These are phyloP conservation scores for Diplotaxis tenuifolia DNA, from an alignment of 345 rosid species.

Conservation along the genomic window DNA sequence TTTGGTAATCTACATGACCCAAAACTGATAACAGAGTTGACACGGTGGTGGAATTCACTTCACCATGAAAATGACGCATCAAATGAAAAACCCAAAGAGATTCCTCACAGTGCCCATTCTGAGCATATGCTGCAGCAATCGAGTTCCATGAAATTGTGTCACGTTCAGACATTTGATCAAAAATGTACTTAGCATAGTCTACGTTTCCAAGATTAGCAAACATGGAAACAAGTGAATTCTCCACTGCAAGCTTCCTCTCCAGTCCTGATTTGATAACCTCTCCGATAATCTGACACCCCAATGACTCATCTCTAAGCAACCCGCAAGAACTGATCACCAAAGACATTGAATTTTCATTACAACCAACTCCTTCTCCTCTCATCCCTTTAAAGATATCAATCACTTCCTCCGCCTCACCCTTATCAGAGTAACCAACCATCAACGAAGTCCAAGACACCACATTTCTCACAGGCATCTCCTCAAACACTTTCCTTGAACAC, in stretches of 20 bases:
- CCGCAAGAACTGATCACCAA: slow-evolving; percentile 61
- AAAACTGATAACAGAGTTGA: slow-evolving; percentile 60
- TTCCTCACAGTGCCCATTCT: slow-evolving; percentile 47
- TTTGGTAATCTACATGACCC: slow-evolving; percentile 56
- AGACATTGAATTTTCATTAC: slow-evolving; percentile 69
- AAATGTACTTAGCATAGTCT: slow-evolving; percentile 49
- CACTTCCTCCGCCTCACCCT: slow-evolving; percentile 53
- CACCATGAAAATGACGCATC: slow-evolving; percentile 53
- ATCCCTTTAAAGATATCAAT: slow-evolving; percentile 46
- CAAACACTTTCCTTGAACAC: slow-evolving; percentile 59
- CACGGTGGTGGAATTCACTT: slow-evolving; percentile 64
- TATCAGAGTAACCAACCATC: slow-evolving; percentile 67
- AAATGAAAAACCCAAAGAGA: slow-evolving; percentile 45
- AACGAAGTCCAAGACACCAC: slow-evolving; percentile 93
- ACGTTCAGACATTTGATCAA: slow-evolving; percentile 51
- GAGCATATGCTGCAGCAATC: slow-evolving; percentile 55
- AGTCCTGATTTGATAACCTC: slow-evolving; percentile 61
- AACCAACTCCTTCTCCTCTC: slow-evolving; percentile 53
- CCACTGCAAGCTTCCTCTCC: slow-evolving; percentile 55
- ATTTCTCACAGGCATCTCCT: slow-evolving; percentile 78
- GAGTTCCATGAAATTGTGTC: slow-evolving; percentile 90
- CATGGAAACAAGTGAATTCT: slow-evolving; percentile 70
- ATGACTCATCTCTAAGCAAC: slow-evolving; percentile 47
- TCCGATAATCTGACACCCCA: slow-evolving; percentile 64
- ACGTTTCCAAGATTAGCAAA: slow-evolving; percentile 56